Percentiles rank a stretch among this genome's conserved stretches.
phyloP scores from a whole-genome alignment of 768 basidiomycete species.

The Collybiopsis luxurians region DNA sequence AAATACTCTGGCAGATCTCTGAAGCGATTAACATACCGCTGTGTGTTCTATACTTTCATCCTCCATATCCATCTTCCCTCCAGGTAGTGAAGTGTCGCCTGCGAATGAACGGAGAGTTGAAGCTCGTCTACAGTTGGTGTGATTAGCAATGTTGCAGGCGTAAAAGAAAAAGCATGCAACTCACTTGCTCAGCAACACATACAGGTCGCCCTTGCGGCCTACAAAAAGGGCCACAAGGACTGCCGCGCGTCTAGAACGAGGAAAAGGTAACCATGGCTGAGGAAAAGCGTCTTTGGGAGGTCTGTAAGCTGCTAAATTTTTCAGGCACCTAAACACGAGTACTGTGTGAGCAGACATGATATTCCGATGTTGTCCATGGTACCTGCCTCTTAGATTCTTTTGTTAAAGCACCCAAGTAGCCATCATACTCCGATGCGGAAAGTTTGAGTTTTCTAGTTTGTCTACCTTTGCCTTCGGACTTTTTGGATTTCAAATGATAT shows the following conservation, averaged over 20 bases:
- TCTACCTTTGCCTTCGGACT: background rate
- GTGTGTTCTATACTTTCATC: conserved; percentile 76
- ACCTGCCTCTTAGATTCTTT: background rate
- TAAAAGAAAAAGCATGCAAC: conserved; percentile 21
- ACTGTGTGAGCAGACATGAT: too few relatives aligned
- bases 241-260: conserved; percentile 62
- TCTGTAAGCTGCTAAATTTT: conserved; percentile 49
- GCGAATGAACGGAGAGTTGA: conserved; percentile 73
- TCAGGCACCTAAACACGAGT: conserved; percentile 48
- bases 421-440: background rate
- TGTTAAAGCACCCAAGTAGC: background rate
- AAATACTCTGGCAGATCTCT: background rate
- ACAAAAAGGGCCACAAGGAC: conserved; percentile 86
- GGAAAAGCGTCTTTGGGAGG: conserved; percentile 27
- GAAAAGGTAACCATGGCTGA: conserved; percentile 36
- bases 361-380: background rate
- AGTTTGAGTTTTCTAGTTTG: background rate
- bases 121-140: conserved; percentile 54
- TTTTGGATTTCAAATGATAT: background rate
- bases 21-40: conserved; percentile 55
- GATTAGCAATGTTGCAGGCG: background rate
- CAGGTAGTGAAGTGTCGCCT: conserved; percentile 86
- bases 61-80: conserved; percentile 72
- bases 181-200: conserved; percentile 81
- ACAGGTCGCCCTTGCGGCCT: conserved; percentile 78